Base-by-base conservation (phyloP, 768 basidiomycete genomes). In the Pluteus cervinus region DNA sequence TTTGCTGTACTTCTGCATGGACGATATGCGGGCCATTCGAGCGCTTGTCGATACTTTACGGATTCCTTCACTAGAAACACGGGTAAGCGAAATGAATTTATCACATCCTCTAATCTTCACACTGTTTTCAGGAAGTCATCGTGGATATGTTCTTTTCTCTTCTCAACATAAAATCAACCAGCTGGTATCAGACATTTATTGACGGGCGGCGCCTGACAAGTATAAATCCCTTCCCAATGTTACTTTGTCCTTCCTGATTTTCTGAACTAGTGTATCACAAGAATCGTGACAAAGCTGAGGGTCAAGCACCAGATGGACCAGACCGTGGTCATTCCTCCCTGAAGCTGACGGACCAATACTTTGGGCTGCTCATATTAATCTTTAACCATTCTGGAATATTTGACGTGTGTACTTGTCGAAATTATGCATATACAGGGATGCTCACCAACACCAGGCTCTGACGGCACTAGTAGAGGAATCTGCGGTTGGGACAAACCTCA, bases 61-160 rank as follows among this genome's bases (percentile, higher is more conserved):
- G 44, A 87, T 96, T 60, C 92, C 94, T 1, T 89, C 86, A 2
- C 68, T 89, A 18, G 83, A 89, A 32, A 82, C 86, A 33, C 69
- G 92, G 55, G 93, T 92, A 55, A 45, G 79, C 48, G 18, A n/a
- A 15, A 29, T 39, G 8, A 8, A 2, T 1, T n/a, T 8, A 11
- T 5, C 24, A 29, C 21, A 22, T 23, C 2, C 14, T 30, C 30
- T 21, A 32, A 12, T 24, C 18, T 21, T 12, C 36, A 14, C 33
- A n/a, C 12, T 36, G 14, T 15, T 41, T 3, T 16, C 49, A 96
- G 93, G 94, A 97, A 66, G 77, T 91, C 21, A 69, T 97, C 24
- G 66, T 98, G 36, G 90, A 98, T 48, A 84, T 96, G 76, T 86
- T 98, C 50, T 97, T 97, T 50, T 86, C 89, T 43, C 69, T 93